phyloP scores from a whole-genome alignment of 2,329 filamentous ascomycete species.

The Aspergillus novoparasiticus region DNA sequence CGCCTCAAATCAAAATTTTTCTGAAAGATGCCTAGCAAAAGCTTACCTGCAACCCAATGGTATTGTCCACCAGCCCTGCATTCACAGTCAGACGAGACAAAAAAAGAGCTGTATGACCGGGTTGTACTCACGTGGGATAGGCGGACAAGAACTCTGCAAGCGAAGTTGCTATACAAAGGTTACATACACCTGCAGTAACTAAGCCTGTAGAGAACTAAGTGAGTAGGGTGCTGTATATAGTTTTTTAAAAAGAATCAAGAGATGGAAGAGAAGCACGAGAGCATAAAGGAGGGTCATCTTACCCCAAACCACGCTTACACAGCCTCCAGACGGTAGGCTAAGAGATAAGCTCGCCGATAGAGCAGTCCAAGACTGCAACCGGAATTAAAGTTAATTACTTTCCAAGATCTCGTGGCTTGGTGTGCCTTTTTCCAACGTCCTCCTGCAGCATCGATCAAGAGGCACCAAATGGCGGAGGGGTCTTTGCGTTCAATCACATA shows the following conservation, averaged over 20 bases:
- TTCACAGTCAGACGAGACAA: constrained; percentile 15
- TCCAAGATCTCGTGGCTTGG: neutral
- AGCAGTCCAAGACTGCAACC: constrained; percentile 59
- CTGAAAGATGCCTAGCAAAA: neutral
- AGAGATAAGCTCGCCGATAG: constrained; percentile 61
- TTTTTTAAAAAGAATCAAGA: neutral
- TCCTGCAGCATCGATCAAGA: neutral
- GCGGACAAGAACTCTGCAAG: constrained; percentile 72
- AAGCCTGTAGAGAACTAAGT: constrained; percentile 38
- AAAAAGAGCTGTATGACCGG: neutral
- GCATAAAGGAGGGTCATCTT: constrained; percentile 7
- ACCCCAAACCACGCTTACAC: constrained; percentile 75
- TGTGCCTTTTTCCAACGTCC: neutral
- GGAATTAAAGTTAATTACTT: constrained; percentile 12
- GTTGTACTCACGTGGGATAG: constrained; percentile 53
- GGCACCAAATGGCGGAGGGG: constrained; percentile 3
- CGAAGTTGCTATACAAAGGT: constrained; percentile 68
- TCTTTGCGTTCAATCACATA: constrained; percentile 22
- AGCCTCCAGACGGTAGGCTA: constrained; percentile 70
- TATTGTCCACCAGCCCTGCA: constrained; percentile 63
- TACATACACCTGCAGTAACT: constrained; percentile 65
- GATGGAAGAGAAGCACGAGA: neutral
- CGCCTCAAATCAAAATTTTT: neutral
- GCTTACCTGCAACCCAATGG: constrained; percentile 66
- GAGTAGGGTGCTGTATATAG: neutral